Evolutionary conservation across 495 filamentous ascomycete genomes (phyloP).

Genomic region (Chaetomium tenue): DNA sequence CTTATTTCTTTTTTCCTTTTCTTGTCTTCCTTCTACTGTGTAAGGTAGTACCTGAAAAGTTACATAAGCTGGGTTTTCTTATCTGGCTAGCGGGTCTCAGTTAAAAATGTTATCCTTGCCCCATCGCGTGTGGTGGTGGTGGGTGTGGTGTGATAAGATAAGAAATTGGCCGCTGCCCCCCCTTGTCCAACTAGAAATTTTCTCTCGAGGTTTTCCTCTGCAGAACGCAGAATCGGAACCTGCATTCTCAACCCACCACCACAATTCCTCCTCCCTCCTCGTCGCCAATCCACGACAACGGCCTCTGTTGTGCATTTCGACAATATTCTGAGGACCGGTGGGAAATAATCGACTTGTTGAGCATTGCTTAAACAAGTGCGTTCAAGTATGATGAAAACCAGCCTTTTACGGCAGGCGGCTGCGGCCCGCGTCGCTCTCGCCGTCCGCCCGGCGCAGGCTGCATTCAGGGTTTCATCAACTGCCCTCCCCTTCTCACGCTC

Average conservation of each 20-base stretch:
- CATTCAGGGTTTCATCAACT: slow-evolving; percentile 27
- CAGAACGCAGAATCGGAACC: background rate
- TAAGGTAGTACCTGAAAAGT: no score
- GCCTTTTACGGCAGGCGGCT: slow-evolving; percentile 34
- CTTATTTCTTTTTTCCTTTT: no score
- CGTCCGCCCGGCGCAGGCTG: slow-evolving; percentile 30
- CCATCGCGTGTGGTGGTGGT: background rate
- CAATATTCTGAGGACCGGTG: background rate
- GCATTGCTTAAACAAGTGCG: background rate
- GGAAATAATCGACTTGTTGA: background rate
- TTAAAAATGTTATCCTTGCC: background rate
- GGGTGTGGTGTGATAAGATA: slow-evolving; percentile 22
- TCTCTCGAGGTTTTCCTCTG: slow-evolving; percentile 13
- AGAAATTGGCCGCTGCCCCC: background rate
- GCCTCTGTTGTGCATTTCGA: slow-evolving; percentile 7
- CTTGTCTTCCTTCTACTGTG: no score
- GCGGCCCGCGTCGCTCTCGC: slow-evolving; percentile 30
- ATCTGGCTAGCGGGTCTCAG: background rate
- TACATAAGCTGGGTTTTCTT: no score
- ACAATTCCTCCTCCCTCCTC: background rate
- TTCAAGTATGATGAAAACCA: slow-evolving; percentile 33
- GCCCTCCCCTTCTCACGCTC: slow-evolving; percentile 22
- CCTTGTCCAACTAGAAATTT: slow-evolving; percentile 16
- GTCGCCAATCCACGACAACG: background rate
- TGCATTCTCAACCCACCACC: background rate